Conservation (phyloP, 2,329 filamentous ascomycete species). For the Talaromyces sp. region DNA sequence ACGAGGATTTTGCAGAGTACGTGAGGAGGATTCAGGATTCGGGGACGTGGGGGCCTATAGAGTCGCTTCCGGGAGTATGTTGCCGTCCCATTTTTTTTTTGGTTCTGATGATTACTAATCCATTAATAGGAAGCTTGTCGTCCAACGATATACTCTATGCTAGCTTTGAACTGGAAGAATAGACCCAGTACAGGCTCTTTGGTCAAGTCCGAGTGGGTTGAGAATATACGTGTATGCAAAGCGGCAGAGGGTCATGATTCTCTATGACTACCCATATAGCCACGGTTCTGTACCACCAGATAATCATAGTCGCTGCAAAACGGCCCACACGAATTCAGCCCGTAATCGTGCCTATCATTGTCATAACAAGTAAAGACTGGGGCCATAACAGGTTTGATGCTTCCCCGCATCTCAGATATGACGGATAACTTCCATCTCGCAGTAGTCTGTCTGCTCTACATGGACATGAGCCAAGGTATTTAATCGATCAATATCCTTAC, state of each 20-base stretch:
- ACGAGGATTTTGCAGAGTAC: constrained; percentile 83
- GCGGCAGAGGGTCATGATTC: constrained; percentile 70
- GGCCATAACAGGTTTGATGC: background rate
- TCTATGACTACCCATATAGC: too few species aligned
- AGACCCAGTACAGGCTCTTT: constrained; percentile 83
- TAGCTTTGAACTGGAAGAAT: constrained; percentile 77
- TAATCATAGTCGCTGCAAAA: background rate
- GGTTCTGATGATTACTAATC: background rate
- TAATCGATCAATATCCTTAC: too few species aligned
- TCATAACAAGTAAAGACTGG: background rate
- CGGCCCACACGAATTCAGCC: background rate
- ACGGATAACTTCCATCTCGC: background rate
- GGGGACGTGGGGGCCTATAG: constrained; percentile 81
- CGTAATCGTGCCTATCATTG: background rate
- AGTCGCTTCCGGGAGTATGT: constrained; percentile 70
- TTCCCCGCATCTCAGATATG: background rate
- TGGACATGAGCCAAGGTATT: too few species aligned
- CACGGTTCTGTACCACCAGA: too few species aligned
- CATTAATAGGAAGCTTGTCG: constrained; percentile 70
- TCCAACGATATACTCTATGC: constrained; percentile 90
- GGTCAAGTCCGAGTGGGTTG: constrained; percentile 86
- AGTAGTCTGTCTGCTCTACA: too few species aligned
- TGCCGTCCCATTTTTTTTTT: too few species aligned
- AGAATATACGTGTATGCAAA: constrained; percentile 83
- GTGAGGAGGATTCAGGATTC: constrained; percentile 78